Conservation (phyloP, 805 yeast species). For the Barnettozyma vustinii region DNA sequence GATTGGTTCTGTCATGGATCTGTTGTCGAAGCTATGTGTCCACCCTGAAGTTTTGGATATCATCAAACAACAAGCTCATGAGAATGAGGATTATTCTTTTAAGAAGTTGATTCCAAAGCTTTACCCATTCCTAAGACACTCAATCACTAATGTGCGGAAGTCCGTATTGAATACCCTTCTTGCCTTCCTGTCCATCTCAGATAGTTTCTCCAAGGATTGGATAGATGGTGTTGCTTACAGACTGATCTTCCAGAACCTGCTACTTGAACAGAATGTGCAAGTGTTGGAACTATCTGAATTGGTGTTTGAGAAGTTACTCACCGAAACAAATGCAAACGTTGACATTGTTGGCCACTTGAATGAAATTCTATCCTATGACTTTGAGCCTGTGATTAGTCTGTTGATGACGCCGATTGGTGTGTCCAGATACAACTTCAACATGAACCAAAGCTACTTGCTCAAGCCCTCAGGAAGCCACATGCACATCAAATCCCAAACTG, state of each 20-base stretch:
- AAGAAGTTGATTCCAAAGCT: conserved; percentile 79
- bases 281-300: conserved; percentile 58
- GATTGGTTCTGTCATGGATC: conserved; percentile 93
- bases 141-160: conserved; percentile 84
- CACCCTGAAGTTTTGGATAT: conserved; percentile 70
- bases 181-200: conserved; percentile 63
- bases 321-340: conserved; percentile 33
- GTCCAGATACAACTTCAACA: conserved; percentile 78
- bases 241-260: conserved; percentile 76
- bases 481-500: conserved; percentile 2
- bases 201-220: conserved; percentile 59
- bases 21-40: conserved; percentile 80
- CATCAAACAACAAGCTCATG: conserved; percentile 56
- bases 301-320: conserved; percentile 54
- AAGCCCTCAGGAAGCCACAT: conserved; percentile 64
- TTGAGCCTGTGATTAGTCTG: conserved; percentile 55
- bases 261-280: conserved; percentile 81
- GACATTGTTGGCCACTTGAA: conserved; percentile 22
- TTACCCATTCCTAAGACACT: conserved; percentile 90
- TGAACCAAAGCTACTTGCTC: conserved; percentile 70
- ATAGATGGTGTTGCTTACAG: conserved; percentile 68
- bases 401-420: conserved; percentile 94
- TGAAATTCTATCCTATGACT: conserved; percentile 46
- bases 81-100: conserved; percentile 53
- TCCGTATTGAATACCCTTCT: conserved; percentile 77